Conservation (phyloP, 2,329 filamentous ascomycete species). For the Epichloe uncinata region DNA sequence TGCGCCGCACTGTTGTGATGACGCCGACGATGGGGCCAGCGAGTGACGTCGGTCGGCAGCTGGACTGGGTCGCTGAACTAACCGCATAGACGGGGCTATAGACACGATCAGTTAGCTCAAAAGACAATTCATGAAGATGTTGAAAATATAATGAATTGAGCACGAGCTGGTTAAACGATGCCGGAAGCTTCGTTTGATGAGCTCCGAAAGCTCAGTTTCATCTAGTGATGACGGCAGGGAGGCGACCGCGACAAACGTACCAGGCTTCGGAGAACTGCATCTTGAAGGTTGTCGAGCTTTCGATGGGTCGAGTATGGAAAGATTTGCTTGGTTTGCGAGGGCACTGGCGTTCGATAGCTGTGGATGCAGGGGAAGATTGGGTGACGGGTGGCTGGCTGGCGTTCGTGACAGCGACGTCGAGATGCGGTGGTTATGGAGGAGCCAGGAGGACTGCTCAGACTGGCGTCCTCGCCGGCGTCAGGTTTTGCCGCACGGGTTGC, state of each 20-base stretch:
- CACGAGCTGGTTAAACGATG: slow-evolving; percentile 10
- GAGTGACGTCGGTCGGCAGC: slow-evolving; percentile 19
- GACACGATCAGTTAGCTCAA: slow-evolving; percentile 29
- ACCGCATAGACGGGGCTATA: slow-evolving; percentile 94
- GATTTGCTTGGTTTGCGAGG: slow-evolving; percentile 1
- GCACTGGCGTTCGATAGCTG: slow-evolving; percentile 1
- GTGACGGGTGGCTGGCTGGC: slow-evolving; percentile 11
- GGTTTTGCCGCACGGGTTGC: slow-evolving; percentile 25
- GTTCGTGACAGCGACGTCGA: slow-evolving; percentile 10
- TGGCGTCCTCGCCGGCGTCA: slow-evolving; percentile 25
- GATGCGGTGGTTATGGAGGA: slow-evolving; percentile 23
- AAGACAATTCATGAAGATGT: slow-evolving; percentile 1
- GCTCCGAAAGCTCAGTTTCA: slow-evolving; percentile 10
- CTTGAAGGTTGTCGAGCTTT: slow-evolving; percentile 29
- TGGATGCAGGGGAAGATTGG: slow-evolving; percentile 13
- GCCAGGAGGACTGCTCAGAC: slow-evolving; percentile 17
- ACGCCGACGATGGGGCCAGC: slow-evolving; percentile 8
- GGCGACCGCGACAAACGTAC: slow-evolving; percentile 41
- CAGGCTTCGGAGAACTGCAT: slow-evolving; percentile 67
- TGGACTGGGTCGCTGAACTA: slow-evolving; percentile 40
- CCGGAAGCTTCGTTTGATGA: slow-evolving; percentile 18
- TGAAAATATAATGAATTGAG: neutral
- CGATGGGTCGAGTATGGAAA: slow-evolving; percentile 8
- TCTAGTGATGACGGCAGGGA: slow-evolving; percentile 16
- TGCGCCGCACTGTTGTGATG: slow-evolving; percentile 9